A percentile compares a stretch with the other conserved stretches of the same genome.
phyloP scores from a whole-genome alignment of 768 basidiomycete species.

The Suillus alpinus region DNA sequence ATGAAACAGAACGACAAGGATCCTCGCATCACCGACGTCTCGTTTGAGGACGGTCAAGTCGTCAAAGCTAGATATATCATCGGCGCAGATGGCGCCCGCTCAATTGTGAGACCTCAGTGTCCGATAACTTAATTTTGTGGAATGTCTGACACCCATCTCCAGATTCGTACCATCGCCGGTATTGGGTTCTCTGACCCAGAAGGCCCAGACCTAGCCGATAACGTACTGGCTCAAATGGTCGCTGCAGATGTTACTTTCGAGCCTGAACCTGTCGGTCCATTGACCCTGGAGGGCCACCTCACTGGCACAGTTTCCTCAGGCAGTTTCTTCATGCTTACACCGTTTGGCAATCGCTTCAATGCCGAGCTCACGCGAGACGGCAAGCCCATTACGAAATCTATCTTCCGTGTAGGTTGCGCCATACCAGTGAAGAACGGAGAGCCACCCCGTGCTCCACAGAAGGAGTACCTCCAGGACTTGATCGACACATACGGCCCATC shows the following conservation, averaged over 20 bases:
- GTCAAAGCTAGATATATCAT: conserved; percentile 46
- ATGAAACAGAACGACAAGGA: conserved; percentile 30
- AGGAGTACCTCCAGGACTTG: conserved; percentile 2
- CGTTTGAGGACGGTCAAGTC: conserved; percentile 44
- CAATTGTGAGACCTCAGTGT: conserved; percentile 32
- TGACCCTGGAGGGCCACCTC: conserved; percentile 11
- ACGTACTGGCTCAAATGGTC: conserved; percentile 35
- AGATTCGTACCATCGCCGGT: conserved; percentile 43
- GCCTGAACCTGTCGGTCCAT: conserved; percentile 18
- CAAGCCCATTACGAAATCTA: background rate
- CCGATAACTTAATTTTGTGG: background rate
- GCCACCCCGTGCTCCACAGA: conserved; percentile 22
- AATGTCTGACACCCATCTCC: background rate
- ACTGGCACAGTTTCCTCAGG: conserved; percentile 19
- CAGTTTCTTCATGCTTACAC: conserved; percentile 31
- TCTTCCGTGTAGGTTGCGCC: conserved; percentile 39
- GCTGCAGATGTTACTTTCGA: conserved; percentile 46
- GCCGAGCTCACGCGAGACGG: background rate
- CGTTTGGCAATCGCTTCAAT: conserved; percentile 23
- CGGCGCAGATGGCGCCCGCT: conserved; percentile 51
- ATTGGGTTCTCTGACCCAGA: conserved; percentile 46
- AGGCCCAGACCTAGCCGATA: conserved; percentile 16
- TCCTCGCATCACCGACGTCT: conserved; percentile 33
- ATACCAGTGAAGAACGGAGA: conserved; percentile 28
- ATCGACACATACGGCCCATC: background rate